Evolutionary conservation across 768 basidiomycete genomes (phyloP).

Genomic region (Ramaria sp.): DNA sequence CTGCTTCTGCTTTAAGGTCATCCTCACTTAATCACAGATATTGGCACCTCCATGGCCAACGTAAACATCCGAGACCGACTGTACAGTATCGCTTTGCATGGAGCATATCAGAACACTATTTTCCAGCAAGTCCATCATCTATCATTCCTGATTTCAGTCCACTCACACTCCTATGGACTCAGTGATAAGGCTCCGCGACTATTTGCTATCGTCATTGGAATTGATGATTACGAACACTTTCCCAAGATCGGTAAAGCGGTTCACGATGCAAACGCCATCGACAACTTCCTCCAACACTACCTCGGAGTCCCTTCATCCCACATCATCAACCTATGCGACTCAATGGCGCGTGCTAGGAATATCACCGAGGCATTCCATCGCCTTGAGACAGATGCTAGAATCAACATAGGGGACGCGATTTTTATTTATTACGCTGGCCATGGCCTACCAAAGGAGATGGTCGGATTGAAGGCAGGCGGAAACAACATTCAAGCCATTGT

Average conservation of each 20-base stretch:
- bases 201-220: slow-evolving; percentile 33
- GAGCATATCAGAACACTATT: no score
- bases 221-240: slow-evolving; percentile 24
- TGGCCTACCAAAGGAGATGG: slow-evolving; percentile 16
- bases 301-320: slow-evolving; percentile 23
- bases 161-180: no score
- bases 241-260: slow-evolving; percentile 24
- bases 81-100: no score
- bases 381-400: slow-evolving; percentile 12
- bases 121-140: no score
- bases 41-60: no score
- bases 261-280: slow-evolving; percentile 29
- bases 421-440: slow-evolving; percentile 36
- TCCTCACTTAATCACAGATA: no score
- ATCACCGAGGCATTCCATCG: slow-evolving; percentile 23
- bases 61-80: no score
- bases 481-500: no score
- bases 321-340: slow-evolving; percentile 28
- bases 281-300: slow-evolving; percentile 20
- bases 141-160: no score
- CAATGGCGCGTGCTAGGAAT: slow-evolving; percentile 23
- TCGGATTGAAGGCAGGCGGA: slow-evolving; percentile 7
- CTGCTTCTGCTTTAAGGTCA: no score
- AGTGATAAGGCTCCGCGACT: slow-evolving; percentile 10
- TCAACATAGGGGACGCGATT: slow-evolving; percentile 20